Evolutionary conservation across 257 asterid species (phyloP), one percentile per base, ranked within the genome.

Genomic region (Forsythia suspensa): DNA sequence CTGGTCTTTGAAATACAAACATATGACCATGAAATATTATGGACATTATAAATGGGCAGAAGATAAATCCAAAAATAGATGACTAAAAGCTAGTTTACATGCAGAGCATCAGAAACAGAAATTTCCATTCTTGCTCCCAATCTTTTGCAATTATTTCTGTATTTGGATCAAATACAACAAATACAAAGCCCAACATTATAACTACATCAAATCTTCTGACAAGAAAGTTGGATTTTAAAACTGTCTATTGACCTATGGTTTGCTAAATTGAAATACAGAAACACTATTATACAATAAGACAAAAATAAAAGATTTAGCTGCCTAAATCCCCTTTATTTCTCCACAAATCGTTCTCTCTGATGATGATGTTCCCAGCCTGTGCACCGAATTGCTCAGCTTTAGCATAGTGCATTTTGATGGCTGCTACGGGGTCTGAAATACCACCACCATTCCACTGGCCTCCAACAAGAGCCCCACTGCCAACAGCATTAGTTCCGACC

Each of bases 371-470:
- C 37, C 66, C 24, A 18, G 29, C 67, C 80, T 82, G 89, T 84
- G 87, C 82, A 15, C 80, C 81, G 36, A 85, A 78, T 72, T 87
- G 92, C 37, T 92, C 94, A 2, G 87, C 79, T 61, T 91, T 89
- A 0, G 94, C 90, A 83, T 87, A 92, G 79, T 94, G 97, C 97
- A 91, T 83, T 80, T 86, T 88, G 18, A 94, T 87, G 77, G 97
- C 97, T 20, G 97, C 87, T 20, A 91, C 97, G 0, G 99, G 97
- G 80, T 95, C 97, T 3, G 99, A 88, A 75, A 91, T 29, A 0
- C 34, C 34, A 24, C 24, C 87, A 20, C 91, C 89, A 15, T 88
- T 75, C 75, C 95, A 88, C 86, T 87, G 96, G 37, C 96, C 91
- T 38, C 90, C 96, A 10, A 86, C 87, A 41, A 89, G 75, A 40